Percentiles rank a stretch among this genome's conserved stretches.
These are phyloP conservation scores for Aspergillus sp. DNA, from an alignment of 2,329 filamentous ascomycete species.

Conservation along the genomic window DNA sequence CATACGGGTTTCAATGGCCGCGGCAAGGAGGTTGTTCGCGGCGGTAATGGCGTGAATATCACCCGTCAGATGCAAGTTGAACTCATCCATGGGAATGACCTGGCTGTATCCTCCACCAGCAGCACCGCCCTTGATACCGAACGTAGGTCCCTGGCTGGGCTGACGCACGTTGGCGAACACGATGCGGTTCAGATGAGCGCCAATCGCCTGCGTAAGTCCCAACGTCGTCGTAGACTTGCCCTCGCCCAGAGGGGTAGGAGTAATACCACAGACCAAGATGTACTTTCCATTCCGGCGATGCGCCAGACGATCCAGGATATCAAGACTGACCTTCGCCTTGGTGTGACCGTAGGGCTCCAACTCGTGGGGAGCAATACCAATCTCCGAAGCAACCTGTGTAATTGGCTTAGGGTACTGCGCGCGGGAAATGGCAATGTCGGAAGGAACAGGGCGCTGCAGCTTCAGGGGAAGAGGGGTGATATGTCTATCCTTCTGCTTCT, in stretches of 20 bases:
- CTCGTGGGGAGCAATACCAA: slow-evolving; percentile 85
- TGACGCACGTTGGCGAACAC: slow-evolving; percentile 97
- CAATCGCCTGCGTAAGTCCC: slow-evolving; percentile 88
- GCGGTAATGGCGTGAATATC: slow-evolving; percentile 97
- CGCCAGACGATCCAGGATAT: slow-evolving; percentile 74
- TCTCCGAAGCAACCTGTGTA: slow-evolving; percentile 75
- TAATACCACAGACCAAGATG: slow-evolving; percentile 91
- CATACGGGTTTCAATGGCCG: slow-evolving; percentile 95
- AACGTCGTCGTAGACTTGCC: slow-evolving; percentile 98
- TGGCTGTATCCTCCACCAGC: slow-evolving; percentile 98
- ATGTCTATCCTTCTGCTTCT: slow-evolving; percentile 74
- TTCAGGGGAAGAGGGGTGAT: slow-evolving; percentile 82
- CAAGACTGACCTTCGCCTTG: slow-evolving; percentile 92
- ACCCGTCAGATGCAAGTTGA: slow-evolving; percentile 95
- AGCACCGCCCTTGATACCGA: slow-evolving; percentile 97
- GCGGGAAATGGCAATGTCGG: slow-evolving; percentile 88
- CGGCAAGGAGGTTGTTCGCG: slow-evolving; percentile 93
- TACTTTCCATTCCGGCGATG: slow-evolving; percentile 89
- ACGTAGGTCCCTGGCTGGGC: slow-evolving; percentile 94
- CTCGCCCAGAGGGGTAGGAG: slow-evolving; percentile 92
- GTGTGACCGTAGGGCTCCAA: slow-evolving; percentile 91
- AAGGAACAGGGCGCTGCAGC: slow-evolving; percentile 78
- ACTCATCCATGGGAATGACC: slow-evolving; percentile 99
- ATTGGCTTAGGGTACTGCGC: slow-evolving; percentile 90
- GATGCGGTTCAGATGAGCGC: slow-evolving; percentile 80